Evolutionary conservation across 2,329 filamentous ascomycete genomes (phyloP).

Genomic region (Aphanoascus verrucosus): DNA sequence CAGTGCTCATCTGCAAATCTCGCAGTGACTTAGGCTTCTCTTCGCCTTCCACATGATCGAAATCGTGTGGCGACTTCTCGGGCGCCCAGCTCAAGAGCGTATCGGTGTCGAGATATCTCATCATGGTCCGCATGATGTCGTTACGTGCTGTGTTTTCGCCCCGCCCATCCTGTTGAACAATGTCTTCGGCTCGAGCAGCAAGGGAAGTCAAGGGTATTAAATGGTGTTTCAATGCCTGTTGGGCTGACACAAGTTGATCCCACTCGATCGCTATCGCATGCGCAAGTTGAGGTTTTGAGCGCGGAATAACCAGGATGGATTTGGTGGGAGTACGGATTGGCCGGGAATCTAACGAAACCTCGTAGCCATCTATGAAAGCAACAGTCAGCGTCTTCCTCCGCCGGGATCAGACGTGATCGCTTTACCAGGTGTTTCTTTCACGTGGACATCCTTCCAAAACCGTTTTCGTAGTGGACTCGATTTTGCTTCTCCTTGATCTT

Average conservation of each 20-base stretch:
- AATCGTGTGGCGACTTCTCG: conserved; percentile 41
- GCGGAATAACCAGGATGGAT: conserved; percentile 63
- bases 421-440: conserved; percentile 56
- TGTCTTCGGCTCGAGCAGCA: conserved; percentile 70
- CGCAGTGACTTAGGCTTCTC: conserved; percentile 47
- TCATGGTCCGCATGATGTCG: conserved; percentile 55
- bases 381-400: not conserved
- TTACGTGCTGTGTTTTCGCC: conserved; percentile 46
- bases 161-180: conserved; percentile 54
- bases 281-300: conserved; percentile 68
- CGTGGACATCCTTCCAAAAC: conserved; percentile 79
- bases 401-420: not conserved
- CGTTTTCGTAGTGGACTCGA: conserved; percentile 52
- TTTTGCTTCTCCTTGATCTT: conserved; percentile 28
- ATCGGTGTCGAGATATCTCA: conserved; percentile 87
- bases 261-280: conserved; percentile 83
- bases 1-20: conserved; percentile 58
- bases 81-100: conserved; percentile 84
- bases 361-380: conserved; percentile 33
- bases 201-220: conserved; percentile 84
- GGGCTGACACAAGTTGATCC: conserved; percentile 70
- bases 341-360: conserved; percentile 65
- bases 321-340: conserved; percentile 65
- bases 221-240: conserved; percentile 76
- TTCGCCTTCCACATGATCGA: conserved; percentile 33